Conservation (phyloP, 495 filamentous ascomycete species). For the Penicillium verhagenii region DNA sequence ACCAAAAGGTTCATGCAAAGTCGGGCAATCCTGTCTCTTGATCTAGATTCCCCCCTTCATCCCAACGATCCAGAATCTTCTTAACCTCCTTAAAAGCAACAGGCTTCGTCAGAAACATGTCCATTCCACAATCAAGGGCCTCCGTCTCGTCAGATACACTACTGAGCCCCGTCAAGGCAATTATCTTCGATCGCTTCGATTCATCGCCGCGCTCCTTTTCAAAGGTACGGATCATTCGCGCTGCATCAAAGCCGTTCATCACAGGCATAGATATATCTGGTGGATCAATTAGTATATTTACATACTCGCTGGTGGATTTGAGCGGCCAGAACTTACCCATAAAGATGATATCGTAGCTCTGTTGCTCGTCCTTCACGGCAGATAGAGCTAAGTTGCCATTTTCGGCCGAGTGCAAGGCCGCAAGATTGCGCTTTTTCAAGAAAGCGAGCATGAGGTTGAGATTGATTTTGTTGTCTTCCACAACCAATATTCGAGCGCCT, state of each 20-base stretch:
- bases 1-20: neutral
- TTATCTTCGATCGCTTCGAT: conserved; percentile 48
- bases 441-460: conserved; percentile 60
- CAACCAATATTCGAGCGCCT: conserved; percentile 51
- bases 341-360: conserved; percentile 53
- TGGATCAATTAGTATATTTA: neutral
- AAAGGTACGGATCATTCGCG: conserved; percentile 58
- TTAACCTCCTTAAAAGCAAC: conserved; percentile 51
- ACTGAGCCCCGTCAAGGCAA: conserved; percentile 68
- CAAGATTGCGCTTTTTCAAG: conserved; percentile 47
- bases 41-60: conserved; percentile 4
- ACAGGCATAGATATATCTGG: conserved; percentile 70
- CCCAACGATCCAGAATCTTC: conserved; percentile 44
- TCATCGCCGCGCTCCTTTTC: conserved; percentile 42
- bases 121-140: conserved; percentile 62
- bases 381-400: conserved; percentile 51
- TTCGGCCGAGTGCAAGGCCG: conserved; percentile 41
- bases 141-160: conserved; percentile 60
- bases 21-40: neutral
- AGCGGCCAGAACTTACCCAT: conserved; percentile 31
- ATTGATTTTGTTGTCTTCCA: conserved; percentile 75
- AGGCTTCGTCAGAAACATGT: conserved; percentile 71
- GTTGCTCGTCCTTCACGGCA: conserved; percentile 33
- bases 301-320: neutral
- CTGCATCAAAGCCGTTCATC: conserved; percentile 70